A percentile compares a stretch with the other conserved stretches of the same genome.
phyloP scores from a whole-genome alignment of 768 basidiomycete species.

The Boletus vermiculosoides region DNA sequence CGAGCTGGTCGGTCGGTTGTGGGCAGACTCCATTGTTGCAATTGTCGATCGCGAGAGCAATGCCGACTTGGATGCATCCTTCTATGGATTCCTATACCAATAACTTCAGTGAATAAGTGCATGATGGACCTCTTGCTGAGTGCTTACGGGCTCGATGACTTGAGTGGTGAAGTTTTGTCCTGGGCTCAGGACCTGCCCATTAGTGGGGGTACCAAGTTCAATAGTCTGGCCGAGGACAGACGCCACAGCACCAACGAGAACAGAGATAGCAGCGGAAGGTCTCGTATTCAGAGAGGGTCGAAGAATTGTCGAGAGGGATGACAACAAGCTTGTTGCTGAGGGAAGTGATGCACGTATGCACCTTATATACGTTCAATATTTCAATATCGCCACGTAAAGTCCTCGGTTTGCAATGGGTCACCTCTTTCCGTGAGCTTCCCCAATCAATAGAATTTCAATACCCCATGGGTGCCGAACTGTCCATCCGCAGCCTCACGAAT shows the following conservation, averaged over 20 bases:
- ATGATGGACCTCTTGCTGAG: neutral
- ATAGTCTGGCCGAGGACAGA: constrained; percentile 30
- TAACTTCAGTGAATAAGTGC: neutral
- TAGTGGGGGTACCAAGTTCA: constrained; percentile 20
- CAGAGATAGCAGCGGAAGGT: constrained; percentile 3
- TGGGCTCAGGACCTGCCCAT: constrained; percentile 15
- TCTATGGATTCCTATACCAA: constrained; percentile 17
- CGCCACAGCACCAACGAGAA: constrained; percentile 6
- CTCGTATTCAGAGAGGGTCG: constrained; percentile 14
- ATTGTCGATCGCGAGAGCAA: constrained; percentile 25
- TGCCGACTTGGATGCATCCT: constrained; percentile 29
- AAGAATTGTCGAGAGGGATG: neutral
- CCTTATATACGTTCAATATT: constrained; percentile 4
- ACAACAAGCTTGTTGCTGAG: neutral
- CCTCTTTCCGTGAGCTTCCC: too few species aligned
- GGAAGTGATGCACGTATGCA: neutral
- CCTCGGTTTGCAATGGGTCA: too few species aligned
- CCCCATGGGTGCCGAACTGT: neutral
- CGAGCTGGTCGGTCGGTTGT: constrained; percentile 18
- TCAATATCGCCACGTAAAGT: neutral
- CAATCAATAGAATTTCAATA: too few species aligned
- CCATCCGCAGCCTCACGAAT: neutral
- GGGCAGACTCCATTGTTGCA: constrained; percentile 27
- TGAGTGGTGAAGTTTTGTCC: constrained; percentile 23
- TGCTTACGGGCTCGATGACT: constrained; percentile 23